Percentiles rank a stretch among this genome's conserved stretches.
Evolutionary conservation across 2,329 filamentous ascomycete species (phyloP).

Genomic region (Tolypocladium inflatum): DNA sequence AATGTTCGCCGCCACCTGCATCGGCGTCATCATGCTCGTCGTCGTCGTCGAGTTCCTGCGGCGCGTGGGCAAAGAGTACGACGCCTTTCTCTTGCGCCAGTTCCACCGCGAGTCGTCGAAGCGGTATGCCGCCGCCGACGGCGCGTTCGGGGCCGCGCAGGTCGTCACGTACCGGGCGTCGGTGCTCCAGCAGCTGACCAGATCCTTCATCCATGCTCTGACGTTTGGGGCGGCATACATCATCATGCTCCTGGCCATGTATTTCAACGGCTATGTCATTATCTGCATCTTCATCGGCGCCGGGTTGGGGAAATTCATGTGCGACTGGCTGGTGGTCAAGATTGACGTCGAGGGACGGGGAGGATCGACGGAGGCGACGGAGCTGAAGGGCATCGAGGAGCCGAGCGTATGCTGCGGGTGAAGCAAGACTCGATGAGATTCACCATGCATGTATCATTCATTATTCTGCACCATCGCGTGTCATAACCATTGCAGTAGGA

Average conservation of each 20-base stretch:
- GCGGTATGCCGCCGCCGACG: slow-evolving; percentile 10
- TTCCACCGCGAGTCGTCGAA: slow-evolving; percentile 22
- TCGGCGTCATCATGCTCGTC: slow-evolving; percentile 65
- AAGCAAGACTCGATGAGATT: not conserved
- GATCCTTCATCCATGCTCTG: slow-evolving; percentile 56
- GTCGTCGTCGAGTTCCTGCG: slow-evolving; percentile 63
- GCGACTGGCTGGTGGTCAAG: slow-evolving; percentile 39
- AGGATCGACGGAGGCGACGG: slow-evolving; percentile 10
- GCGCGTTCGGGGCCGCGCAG: slow-evolving; percentile 8
- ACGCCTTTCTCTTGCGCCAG: slow-evolving; percentile 51
- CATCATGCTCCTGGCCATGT: slow-evolving; percentile 60
- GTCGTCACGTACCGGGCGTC: slow-evolving; percentile 41
- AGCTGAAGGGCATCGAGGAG: slow-evolving; percentile 29
- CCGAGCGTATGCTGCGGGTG: slow-evolving; percentile 34
- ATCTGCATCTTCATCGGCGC: slow-evolving; percentile 60
- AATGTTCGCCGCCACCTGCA: slow-evolving; percentile 72
- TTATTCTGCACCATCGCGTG: too few relatives aligned
- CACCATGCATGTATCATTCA: too few relatives aligned
- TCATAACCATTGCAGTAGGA: too few relatives aligned
- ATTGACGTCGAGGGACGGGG: slow-evolving; percentile 22
- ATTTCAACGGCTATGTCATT: slow-evolving; percentile 63
- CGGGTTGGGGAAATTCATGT: slow-evolving; percentile 43
- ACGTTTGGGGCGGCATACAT: slow-evolving; percentile 71
- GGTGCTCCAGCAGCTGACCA: slow-evolving; percentile 52
- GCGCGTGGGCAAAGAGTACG: slow-evolving; percentile 62